Evolutionary conservation across 2,329 filamentous ascomycete genomes (phyloP), one percentile per base, ranked within the genome.

Genomic region (Lachnellula arida): DNA sequence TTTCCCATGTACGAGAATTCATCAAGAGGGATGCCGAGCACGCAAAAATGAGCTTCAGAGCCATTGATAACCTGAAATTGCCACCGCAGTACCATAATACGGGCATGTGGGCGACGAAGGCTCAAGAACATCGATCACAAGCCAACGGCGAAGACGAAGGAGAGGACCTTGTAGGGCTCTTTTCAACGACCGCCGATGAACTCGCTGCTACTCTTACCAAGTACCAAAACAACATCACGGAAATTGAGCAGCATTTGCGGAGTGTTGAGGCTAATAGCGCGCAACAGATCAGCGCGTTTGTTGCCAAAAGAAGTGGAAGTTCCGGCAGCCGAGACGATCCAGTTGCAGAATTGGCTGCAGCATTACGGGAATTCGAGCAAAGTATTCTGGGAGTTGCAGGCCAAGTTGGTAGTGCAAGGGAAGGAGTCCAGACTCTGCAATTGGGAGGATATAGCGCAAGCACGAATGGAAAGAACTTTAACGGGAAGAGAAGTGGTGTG

Each of bases 41-140:
- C 63, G 86, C 87, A 8, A 82, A 85, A 62, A 79, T 90, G 53
- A 83, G 82, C 58, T 89, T 90, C 76, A 82, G 86, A 55, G 86
- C 86, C 22, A 83, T 89, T 34, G 86, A 91, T 65, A 89, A 89
- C 66, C 77, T 91, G 53, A 85, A 86, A 63, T 76, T 92, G 15
- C 89, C 89, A 19, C 71, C 74, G 51, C 77, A 79, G 64, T 81
- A 80, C 60, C 78, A 81, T 64, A 60, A 61, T 48, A 54, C 63
- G 2, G 65, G 65, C 34, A 65, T 68, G 68, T 81, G 56, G 76
- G 77, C 61, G 69, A 74, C 53, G 68, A 78, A 58, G 70, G 73
- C 60, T 65, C 69, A 54, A 69, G 68, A 54, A 65, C 68, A 35
- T 71, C 74, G 43, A 73, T 74, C 53, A 67, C 71, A 60, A 46